Evolutionary conservation across 257 asterid genomes (phyloP).

Genomic region (Eucommia ulmoides): DNA sequence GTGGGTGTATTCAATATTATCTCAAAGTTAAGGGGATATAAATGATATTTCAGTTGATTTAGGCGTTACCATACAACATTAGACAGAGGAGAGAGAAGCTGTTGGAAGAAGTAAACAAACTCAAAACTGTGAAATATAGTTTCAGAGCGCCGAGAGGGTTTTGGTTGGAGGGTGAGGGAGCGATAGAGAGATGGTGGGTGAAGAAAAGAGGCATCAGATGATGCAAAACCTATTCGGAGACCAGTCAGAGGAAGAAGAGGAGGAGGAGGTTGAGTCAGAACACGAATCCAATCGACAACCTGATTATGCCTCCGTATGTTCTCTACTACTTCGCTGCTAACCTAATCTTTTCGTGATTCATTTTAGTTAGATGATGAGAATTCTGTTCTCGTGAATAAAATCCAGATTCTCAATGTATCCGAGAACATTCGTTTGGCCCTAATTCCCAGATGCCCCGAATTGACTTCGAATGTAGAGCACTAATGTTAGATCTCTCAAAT

Average conservation of each 20-base stretch:
- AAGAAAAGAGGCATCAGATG: slow-evolving; percentile 98
- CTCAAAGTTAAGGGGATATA: no score
- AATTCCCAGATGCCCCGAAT: neutral
- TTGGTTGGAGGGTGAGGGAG: neutral
- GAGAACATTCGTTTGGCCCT: neutral
- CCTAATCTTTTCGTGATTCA: neutral
- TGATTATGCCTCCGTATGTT: slow-evolving; percentile 59
- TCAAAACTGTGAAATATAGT: no score
- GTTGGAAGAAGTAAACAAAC: no score
- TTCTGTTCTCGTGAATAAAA: neutral
- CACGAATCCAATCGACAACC: slow-evolving; percentile 93
- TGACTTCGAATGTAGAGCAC: neutral
- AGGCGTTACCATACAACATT: no score
- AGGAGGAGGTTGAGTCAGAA: slow-evolving; percentile 73
- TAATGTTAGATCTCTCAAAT: neutral
- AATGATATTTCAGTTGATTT: no score
- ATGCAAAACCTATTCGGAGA: slow-evolving; percentile 98
- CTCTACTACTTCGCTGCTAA: neutral
- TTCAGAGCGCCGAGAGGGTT: no score
- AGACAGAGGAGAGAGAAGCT: no score
- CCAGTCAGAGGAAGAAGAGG: slow-evolving; percentile 89
- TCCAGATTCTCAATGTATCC: neutral
- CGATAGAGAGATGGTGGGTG: slow-evolving; percentile 61
- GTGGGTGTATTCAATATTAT: no score
- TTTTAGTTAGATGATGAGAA: no score